Evolutionary conservation across 176 grass and related monocot genomes (phyloP).

Genomic region (Avena atlantica): DNA sequence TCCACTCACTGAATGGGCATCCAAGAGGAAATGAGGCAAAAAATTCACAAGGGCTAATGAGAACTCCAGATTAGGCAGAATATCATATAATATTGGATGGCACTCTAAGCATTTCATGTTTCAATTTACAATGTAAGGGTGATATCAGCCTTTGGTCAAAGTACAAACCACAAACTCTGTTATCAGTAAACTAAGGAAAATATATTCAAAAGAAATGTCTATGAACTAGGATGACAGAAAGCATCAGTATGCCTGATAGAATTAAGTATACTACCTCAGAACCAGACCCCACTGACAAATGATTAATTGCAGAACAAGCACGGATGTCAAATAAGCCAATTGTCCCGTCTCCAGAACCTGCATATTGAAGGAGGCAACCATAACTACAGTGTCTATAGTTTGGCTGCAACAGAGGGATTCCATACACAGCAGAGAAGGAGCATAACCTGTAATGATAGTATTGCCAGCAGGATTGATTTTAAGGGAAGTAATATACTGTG

Average conservation of each 20-base stretch:
- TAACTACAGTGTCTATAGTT: not conserved
- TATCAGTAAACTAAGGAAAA: not conserved
- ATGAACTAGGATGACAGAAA: slow-evolving; percentile 10
- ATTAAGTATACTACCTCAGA: slow-evolving; percentile 68
- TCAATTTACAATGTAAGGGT: slow-evolving; percentile 21
- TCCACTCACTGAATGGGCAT: slow-evolving; percentile 13
- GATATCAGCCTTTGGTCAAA: slow-evolving; percentile 21
- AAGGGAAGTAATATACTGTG: slow-evolving; percentile 90
- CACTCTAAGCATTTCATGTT: not conserved
- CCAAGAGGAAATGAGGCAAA: not conserved
- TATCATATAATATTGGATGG: slow-evolving; percentile 6
- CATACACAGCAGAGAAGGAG: slow-evolving; percentile 8
- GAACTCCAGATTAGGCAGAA: slow-evolving; percentile 14
- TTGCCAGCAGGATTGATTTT: slow-evolving; percentile 84
- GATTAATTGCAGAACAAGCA: slow-evolving; percentile 82
- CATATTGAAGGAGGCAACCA: slow-evolving; percentile 44
- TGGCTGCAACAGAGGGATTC: slow-evolving; percentile 24
- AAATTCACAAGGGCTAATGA: slow-evolving; percentile 17
- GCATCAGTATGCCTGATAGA: slow-evolving; percentile 3
- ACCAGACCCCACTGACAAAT: slow-evolving; percentile 85
- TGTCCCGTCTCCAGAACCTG: slow-evolving; percentile 95
- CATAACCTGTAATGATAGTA: slow-evolving; percentile 82
- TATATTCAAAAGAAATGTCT: slow-evolving; percentile 29
- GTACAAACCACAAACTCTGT: slow-evolving; percentile 3
- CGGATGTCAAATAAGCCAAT: slow-evolving; percentile 95